These are phyloP conservation scores for Solanum ossicruentum DNA, from an alignment of 257 asterid species.

Conservation along the genomic window DNA sequence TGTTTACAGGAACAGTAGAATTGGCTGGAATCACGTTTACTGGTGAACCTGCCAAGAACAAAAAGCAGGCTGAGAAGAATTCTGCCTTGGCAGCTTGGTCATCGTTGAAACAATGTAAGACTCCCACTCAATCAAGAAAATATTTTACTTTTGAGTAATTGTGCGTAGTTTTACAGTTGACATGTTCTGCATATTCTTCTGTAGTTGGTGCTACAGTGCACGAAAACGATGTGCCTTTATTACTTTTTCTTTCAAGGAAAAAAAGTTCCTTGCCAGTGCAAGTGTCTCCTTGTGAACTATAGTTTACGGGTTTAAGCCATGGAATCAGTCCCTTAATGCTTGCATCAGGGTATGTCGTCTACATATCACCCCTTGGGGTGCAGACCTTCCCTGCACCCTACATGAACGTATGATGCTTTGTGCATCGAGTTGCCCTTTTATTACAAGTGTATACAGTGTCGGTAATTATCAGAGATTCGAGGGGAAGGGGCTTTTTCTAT, in stretches of 20 bases:
- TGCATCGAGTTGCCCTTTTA: not conserved
- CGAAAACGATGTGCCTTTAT: not conserved
- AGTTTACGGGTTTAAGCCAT: not conserved
- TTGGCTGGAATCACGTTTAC: constrained; percentile 63
- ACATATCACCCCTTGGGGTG: not conserved
- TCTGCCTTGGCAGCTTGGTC: constrained; percentile 85
- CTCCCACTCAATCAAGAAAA: not conserved
- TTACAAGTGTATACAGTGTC: not conserved
- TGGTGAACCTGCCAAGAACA: constrained; percentile 85
- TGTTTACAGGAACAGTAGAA: constrained; percentile 68
- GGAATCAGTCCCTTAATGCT: not conserved
- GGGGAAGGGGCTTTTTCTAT: not conserved
- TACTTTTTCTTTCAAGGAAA: not conserved
- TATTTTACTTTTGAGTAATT: not conserved
- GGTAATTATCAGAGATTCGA: not conserved
- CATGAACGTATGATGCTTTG: not conserved
- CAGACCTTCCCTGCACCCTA: not conserved
- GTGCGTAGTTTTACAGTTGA: not conserved
- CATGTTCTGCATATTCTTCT: not conserved
- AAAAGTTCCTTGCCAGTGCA: not conserved
- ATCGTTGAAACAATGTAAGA: constrained; percentile 61
- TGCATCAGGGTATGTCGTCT: not conserved
- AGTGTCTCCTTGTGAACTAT: not conserved
- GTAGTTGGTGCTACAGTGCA: not conserved
- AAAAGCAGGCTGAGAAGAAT: constrained; percentile 84